phyloP scores from a whole-genome alignment of 1,284 basidiomycete genomes.

The Cryptococcus floricola region DNA sequence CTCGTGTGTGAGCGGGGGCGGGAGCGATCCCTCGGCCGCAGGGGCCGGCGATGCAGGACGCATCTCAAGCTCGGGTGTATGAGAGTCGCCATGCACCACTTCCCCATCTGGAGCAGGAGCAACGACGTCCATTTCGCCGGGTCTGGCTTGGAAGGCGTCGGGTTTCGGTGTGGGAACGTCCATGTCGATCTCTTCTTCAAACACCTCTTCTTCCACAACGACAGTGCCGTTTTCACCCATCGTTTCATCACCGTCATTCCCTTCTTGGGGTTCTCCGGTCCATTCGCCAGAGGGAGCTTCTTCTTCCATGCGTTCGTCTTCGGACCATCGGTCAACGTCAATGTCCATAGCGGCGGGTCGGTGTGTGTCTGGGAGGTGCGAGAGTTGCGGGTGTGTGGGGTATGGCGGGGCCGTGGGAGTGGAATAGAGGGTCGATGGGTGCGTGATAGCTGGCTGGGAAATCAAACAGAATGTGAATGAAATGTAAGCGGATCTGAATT shows the following conservation, averaged over 20 bases:
- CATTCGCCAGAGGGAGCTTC: constrained; percentile 2
- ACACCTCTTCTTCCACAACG: constrained; percentile 7
- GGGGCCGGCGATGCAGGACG: background rate
- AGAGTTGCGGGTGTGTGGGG: too few species aligned
- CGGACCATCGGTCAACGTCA: constrained; percentile 4
- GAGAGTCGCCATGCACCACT: background rate
- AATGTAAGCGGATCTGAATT: too few species aligned
- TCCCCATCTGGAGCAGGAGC: background rate
- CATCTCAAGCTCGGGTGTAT: background rate
- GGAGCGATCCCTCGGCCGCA: background rate
- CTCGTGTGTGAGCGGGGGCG: too few species aligned
- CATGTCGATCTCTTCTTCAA: constrained; percentile 9
- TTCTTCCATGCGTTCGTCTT: constrained; percentile 12
- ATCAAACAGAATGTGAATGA: too few species aligned
- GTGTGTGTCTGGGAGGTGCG: too few species aligned
- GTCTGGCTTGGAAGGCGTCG: background rate
- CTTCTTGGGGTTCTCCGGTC: constrained; percentile 1
- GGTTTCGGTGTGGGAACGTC: constrained; percentile 4
- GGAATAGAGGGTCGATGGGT: too few species aligned
- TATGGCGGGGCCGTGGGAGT: too few species aligned
- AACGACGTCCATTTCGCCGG: background rate
- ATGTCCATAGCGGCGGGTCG: constrained; percentile 3
- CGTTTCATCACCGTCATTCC: constrained; percentile 11
- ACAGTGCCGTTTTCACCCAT: constrained; percentile 5
- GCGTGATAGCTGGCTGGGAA: too few species aligned